Evolutionary conservation across 345 rosid genomes (phyloP), one percentile per base, ranked within the genome.

Genomic region (Brassica nigra): DNA sequence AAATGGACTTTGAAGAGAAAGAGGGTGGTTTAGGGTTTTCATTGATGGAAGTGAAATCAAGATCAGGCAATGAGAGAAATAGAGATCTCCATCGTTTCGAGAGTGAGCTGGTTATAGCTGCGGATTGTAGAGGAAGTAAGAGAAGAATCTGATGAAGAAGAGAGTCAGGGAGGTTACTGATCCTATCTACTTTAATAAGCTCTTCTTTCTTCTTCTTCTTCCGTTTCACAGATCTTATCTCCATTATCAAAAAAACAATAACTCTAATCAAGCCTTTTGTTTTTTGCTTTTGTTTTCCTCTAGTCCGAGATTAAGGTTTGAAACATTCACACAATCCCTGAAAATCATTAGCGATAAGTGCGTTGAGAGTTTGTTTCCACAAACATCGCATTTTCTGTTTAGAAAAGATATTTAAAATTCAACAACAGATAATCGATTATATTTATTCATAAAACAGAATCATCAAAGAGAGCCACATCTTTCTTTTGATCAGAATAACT

Each of bases 11-110:
- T 2, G 71, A 77, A 39, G 84, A 76, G 70, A 81, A 70, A 39
- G 80, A 76, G 30, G 16, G 8, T 0, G 68, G 42, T 52, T 62
- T 39, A 47, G 29, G 52, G 34, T 23, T 65, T 34, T 81, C 76
- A 67, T 82, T 63, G 9, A 88, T 71, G 52, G 89, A 71, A 58
- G 90, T 90, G 86, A 94, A 94, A 78, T 92, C 98, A 2, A 94
- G 97, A 74, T 94, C 98, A 2, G 98, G 97, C 42, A 90, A 87
- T 11, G 98, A 83, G 70, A 77, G 86, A 95, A 97, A 90, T 4
- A 92, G 85, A 36, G 86, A 85, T 76, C 91, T 78, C 91, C 92
- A 94, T 55, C 90, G 66, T 84, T 84, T 91, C 0, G 97, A 92
- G 23, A 94, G 75, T 10, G 76, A 67, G 79, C 91, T 84, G 23